Base-by-base conservation (phyloP, 805 yeast species). In the Hanseniaspora guilliermondii region DNA sequence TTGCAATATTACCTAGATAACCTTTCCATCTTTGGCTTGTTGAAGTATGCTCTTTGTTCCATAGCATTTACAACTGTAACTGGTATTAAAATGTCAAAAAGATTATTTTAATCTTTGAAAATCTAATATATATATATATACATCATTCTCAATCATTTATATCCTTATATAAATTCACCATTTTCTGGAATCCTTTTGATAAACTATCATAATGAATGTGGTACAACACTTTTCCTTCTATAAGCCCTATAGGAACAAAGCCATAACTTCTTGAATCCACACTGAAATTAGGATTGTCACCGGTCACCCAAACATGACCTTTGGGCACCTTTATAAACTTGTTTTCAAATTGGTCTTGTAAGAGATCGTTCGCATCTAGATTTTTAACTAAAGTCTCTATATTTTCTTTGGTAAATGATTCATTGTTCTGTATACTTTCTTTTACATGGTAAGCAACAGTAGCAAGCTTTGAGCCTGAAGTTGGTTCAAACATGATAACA, bases 221-320 rank as follows among this genome's bases (percentile, higher is more conserved):
- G 7, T 87, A 91, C 5, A 83, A 75, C 14, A 93, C 81, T 63
- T 87, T 89, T 1, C 97, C 99, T 60, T 82, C 81, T 3, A 93
- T 81, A 39, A 93, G 70, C 0, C 82, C 97, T 80, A 87, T 73
- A 1, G 98, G 97, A 36, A 93, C 70, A n/a, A 83, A 87, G 38
- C 89, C 85, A 64, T 93, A 93, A 0, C 87, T 79, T 60, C 98
- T 73, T 4, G 96, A 87, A 62, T 93, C 99, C 47, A 89, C 70
- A 21, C 96, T 86, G 60, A 83, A 87, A 27, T 87, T 76, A 56
- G 91, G 68, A 64, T 93, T 93, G 64, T 93, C 99, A 1, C 99
- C 99, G 0, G 97, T 87, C 3, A 89, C 83, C 97, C 97, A 93
- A 47, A 87, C 85, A 68, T 93, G 98, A 2, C 98, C 98, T 60